phyloP scores from a whole-genome alignment of 257 asterid genomes.

The Agastache rugosa region DNA sequence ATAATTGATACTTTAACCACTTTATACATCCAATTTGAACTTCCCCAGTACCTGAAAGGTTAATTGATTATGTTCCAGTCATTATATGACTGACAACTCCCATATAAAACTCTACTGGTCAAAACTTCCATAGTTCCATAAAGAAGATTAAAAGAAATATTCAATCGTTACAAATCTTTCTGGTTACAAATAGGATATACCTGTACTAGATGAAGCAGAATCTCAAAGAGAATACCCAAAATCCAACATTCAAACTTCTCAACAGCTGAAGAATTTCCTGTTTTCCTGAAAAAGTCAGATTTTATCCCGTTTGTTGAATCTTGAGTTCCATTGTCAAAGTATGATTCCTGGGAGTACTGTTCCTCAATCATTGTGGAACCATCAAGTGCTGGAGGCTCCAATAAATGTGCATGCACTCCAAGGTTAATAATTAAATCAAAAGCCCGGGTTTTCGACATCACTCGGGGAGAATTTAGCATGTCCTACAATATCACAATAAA shows the following conservation, averaged over 20 bases:
- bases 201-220: constrained; percentile 98
- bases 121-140: background rate
- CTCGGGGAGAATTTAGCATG: constrained; percentile 82
- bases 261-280: constrained; percentile 64
- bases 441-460: constrained; percentile 89
- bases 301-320: constrained; percentile 57
- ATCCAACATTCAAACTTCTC: constrained; percentile 97
- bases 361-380: constrained; percentile 75
- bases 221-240: constrained; percentile 93
- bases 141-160: background rate
- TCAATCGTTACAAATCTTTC: constrained; percentile 18
- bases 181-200: constrained; percentile 48
- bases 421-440: constrained; percentile 95
- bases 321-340: constrained; percentile 69
- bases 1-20: background rate
- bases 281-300: constrained; percentile 57
- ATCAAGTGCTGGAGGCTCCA: constrained; percentile 94
- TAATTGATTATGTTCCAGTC: no score
- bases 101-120: background rate
- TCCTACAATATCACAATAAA: constrained; percentile 61
- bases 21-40: background rate
- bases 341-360: constrained; percentile 78
- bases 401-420: constrained; percentile 95
- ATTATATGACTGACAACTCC: background rate
- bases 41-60: background rate